Percentiles rank a stretch among this genome's conserved stretches.
phyloP scores from a whole-genome alignment of 345 rosid genomes.

The Eucalyptus dawsonii region DNA sequence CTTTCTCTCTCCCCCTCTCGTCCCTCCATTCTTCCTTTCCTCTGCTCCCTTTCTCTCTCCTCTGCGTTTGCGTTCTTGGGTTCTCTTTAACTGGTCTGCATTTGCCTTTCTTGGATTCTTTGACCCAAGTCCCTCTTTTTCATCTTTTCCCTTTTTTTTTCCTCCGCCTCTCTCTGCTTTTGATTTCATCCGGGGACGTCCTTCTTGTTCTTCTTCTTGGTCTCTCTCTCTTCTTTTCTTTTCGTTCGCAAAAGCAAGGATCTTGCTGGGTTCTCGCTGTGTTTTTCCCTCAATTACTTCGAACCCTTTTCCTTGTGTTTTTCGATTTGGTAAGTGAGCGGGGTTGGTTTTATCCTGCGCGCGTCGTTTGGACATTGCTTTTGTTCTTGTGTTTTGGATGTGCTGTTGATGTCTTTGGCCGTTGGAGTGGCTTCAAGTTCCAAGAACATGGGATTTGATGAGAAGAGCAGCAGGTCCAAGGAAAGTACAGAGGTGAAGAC shows the following conservation, averaged over 20 bases:
- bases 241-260: background rate
- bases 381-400: background rate
- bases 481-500: background rate
- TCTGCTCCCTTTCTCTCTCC: background rate
- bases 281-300: background rate
- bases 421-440: constrained; percentile 1
- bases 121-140: background rate
- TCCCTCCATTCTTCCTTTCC: background rate
- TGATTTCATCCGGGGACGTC: background rate
- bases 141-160: background rate
- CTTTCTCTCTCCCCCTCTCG: background rate
- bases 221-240: background rate
- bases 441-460: constrained; percentile 3
- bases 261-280: background rate
- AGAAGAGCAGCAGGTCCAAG: background rate
- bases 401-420: background rate
- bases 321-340: background rate
- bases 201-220: background rate
- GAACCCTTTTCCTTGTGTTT: background rate
- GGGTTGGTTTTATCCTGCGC: background rate
- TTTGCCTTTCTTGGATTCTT: background rate
- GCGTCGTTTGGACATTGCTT: background rate
- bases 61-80: background rate
- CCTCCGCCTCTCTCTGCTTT: background rate
- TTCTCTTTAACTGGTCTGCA: background rate